Percentiles rank a stretch among this genome's conserved stretches.
Evolutionary conservation across 345 rosid genomes (phyloP).

Genomic region (Gossypium arboreum): DNA sequence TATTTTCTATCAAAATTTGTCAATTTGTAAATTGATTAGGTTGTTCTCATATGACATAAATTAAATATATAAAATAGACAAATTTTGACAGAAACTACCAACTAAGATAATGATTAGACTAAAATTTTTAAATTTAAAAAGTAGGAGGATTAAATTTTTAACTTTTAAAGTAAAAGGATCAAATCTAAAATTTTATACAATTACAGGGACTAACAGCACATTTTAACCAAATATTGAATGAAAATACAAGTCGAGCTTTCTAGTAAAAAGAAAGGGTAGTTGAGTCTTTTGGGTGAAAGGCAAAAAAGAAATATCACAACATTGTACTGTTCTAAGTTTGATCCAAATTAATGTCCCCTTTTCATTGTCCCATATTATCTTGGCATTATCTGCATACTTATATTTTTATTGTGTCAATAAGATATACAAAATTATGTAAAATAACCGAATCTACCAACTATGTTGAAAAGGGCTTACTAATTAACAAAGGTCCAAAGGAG

Average conservation of each 20-base stretch:
- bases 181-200: too few species aligned
- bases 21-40: too few species aligned
- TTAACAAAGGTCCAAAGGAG: neutral
- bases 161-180: too few species aligned
- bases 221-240: too few species aligned
- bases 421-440: neutral
- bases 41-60: too few species aligned
- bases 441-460: neutral
- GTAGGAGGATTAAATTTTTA: too few species aligned
- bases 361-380: neutral
- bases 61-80: too few species aligned
- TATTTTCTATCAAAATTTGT: too few species aligned
- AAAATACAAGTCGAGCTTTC: neutral
- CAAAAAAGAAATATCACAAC: neutral
- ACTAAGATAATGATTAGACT: too few species aligned
- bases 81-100: too few species aligned
- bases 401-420: neutral
- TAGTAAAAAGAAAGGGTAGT: neutral
- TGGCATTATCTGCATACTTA: neutral
- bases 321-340: neutral
- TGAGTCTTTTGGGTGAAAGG: neutral
- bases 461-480: neutral
- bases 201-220: too few species aligned
- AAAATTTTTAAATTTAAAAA: too few species aligned
- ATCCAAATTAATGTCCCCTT: neutral